Evolutionary conservation across 163 green algal species (phyloP).

Genomic region (Coccomyxa subellipsoidea): DNA sequence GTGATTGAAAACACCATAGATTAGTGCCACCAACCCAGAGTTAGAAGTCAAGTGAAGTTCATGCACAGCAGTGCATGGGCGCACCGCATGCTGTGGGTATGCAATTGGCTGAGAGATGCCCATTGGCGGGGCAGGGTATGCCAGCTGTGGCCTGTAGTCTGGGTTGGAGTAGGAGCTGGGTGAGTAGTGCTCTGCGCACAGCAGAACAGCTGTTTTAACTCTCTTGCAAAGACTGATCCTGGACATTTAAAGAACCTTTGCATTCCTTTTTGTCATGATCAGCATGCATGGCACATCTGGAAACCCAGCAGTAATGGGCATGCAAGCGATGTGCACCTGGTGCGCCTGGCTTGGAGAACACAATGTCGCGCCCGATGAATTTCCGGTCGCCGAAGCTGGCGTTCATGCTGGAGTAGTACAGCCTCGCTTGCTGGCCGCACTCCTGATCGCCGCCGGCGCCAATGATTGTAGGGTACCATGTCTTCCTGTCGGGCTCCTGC

Average conservation of each 20-base stretch:
- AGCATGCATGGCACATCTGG: no score
- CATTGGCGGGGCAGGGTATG: not conserved
- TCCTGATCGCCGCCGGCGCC: not conserved
- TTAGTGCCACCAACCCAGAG: no score
- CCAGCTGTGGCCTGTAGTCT: not conserved
- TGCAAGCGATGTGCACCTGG: not conserved
- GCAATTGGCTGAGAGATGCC: not conserved
- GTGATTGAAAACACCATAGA: no score
- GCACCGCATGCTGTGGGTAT: not conserved
- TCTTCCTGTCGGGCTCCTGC: constrained; percentile 1
- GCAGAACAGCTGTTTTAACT: not conserved
- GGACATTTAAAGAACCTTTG: no score
- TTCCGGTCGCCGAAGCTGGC: not conserved
- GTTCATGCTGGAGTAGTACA: constrained; percentile 7
- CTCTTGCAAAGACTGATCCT: not conserved
- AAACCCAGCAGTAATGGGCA: no score
- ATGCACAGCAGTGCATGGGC: not conserved
- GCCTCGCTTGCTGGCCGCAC: not conserved
- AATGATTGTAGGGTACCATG: constrained; percentile 3
- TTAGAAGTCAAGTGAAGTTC: no score
- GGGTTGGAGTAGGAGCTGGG: not conserved
- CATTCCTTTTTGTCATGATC: no score
- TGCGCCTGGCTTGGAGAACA: not conserved
- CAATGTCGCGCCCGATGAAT: not conserved
- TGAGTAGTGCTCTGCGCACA: not conserved